Evolutionary conservation across 2,329 filamentous ascomycete genomes (phyloP), one percentile per base, ranked within the genome.

Genomic region (Phialophora macrospora): DNA sequence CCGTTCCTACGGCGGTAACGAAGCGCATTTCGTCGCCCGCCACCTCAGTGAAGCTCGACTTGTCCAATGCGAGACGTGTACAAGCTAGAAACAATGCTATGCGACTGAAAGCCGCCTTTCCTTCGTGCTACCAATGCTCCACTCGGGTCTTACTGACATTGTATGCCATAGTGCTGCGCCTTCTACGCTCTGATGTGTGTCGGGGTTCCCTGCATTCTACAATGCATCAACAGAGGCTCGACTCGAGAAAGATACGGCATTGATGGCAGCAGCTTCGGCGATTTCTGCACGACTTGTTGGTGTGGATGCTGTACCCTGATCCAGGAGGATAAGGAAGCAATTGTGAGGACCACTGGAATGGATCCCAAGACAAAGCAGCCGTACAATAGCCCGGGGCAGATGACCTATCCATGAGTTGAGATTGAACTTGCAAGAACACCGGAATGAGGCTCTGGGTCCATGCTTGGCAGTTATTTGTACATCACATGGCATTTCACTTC

Each of bases 241-340:
- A 82, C 87, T 69, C 82, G 85, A 56, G 77, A 83, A 61, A 79
- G 77, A 48, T 86, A 84, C 75, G 79, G 79, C 69, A 86, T 88
- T 72, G 74, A 82, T 54, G 85, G 85, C 41, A 78, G 76, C 55
- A 78, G 78, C 44, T 74, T 74, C 64, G 75, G 75, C 38, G 85
- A 88, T 73, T 88, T 80, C 76, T 82, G 81, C 70, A 74, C 77
- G n/a, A 76, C 81, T 14, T 86, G 77, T 74, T 87, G 81, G 77
- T 88, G 85, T 73, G 73, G 78, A 41, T 87, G 84, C 79, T 88
- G 85, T 72, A 78, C 80, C 5, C 74, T 87, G 64, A 79, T 87
- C 68, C 86, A 88, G 77, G 80, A 87, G 63, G 84, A 87, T 72
- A 85, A 85, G 70, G 85, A 88, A 72, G 80, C 73, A 12, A 63